Base-by-base conservation (phyloP, 352 stramenopile genomes). In the Phytophthora sansomeana region DNA sequence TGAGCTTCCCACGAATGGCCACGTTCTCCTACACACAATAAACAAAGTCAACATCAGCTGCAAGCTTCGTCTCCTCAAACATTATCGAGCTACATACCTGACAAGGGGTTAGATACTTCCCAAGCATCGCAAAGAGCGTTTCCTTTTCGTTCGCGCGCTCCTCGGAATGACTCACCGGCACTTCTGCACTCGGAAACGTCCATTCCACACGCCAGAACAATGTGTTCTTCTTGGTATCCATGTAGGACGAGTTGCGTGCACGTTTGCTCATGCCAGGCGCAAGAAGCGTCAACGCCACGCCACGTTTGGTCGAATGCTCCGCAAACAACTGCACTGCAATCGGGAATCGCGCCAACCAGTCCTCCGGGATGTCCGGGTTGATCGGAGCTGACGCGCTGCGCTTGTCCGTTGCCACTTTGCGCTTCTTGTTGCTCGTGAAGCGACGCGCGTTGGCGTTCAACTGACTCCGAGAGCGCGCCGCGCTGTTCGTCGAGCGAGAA, bases 241-340 rank as follows among this genome's bases (percentile, higher is more conserved):
- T 86, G 49, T 81, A 90, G 17, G 85, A 94, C 19, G 85, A 90
- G 58, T 94, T 96, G 30, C 80, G 72, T 16, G 71, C 51, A 38
- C 82, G 85, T 41, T 94, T 94, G 63, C 78, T 93, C 88, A 96
- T 96, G 5, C 88, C 88, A 0, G 85, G 83, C 16, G 88, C 85
- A 7, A 94, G 71, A 10, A 96, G 50, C 21, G 83, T 93, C 39
- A 96, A 59, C 6, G 69, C 69, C 10, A 94, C 80, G 5, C 86
- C 85, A 28, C 85, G 79, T 50, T 93, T 91, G 4, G 72, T 72
- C 6, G 88, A 80, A 33, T 92, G 81, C 51, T 91, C 66, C 16
- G 87, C 84, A 53, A 96, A 74, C 4, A 88, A 29, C 55, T 96
- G 88, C 24, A 85, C 80, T 21, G 79, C 69, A 36, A 89, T 78